Conservation (phyloP, 2,329 filamentous ascomycete genomes). For the Pseudogymnoascus sp. region DNA sequence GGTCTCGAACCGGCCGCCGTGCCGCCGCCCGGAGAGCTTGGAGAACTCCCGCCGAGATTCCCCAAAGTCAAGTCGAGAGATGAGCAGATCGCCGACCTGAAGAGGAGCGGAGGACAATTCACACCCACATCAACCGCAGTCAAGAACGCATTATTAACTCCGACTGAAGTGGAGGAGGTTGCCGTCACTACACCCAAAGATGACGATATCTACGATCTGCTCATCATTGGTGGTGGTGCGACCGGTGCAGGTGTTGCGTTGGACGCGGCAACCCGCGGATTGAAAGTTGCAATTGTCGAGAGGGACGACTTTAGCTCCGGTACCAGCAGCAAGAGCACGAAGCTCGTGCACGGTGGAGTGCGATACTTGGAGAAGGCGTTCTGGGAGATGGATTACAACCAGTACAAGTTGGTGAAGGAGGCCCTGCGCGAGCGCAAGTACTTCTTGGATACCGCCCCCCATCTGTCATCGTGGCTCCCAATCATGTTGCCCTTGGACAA, state of each 20-base stretch:
- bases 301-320: conserved; percentile 62
- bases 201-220: conserved; percentile 50
- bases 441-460: conserved; percentile 61
- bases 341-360: conserved; percentile 63
- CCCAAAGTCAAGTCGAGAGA: conserved; percentile 40
- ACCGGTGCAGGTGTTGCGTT: conserved; percentile 60
- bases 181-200: conserved; percentile 51
- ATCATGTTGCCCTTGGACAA: conserved; percentile 64
- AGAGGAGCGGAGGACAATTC: conserved; percentile 32
- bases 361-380: conserved; percentile 66
- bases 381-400: conserved; percentile 62
- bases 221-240: conserved; percentile 59
- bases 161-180: conserved; percentile 38
- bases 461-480: conserved; percentile 60
- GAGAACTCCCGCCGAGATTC: conserved; percentile 49
- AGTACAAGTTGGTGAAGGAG: conserved; percentile 59
- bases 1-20: conserved; percentile 60
- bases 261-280: conserved; percentile 57
- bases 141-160: conserved; percentile 33
- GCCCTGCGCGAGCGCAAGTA: conserved; percentile 63
- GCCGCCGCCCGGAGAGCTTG: conserved; percentile 60
- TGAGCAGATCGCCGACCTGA: conserved; percentile 43
- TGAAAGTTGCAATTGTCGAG: conserved; percentile 60
- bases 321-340: conserved; percentile 64
- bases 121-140: conserved; percentile 35